A percentile compares a stretch with the other conserved stretches of the same genome.
Evolutionary conservation across 1,139 yeast species (phyloP).

Genomic region (Saccharomyces pastorianus): DNA sequence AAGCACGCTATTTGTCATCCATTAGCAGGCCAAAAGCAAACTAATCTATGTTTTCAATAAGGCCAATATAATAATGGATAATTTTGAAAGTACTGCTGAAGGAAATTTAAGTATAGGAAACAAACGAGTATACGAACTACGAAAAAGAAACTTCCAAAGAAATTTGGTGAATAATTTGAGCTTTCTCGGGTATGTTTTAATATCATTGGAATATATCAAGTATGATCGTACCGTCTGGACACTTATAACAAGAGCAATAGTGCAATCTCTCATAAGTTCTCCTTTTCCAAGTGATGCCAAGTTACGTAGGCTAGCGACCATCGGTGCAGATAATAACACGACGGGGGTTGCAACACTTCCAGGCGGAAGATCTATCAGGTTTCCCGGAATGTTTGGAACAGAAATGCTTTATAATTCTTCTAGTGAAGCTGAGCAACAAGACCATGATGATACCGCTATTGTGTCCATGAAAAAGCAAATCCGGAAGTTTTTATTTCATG

Average conservation of each 20-base stretch:
- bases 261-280: constrained; percentile 29
- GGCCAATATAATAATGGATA: background rate
- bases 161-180: constrained; percentile 17
- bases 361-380: constrained; percentile 7
- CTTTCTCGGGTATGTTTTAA: constrained; percentile 21
- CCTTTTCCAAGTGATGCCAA: constrained; percentile 32
- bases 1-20: background rate
- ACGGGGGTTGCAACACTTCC: constrained; percentile 9
- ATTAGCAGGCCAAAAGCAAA: background rate
- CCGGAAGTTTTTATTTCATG: constrained; percentile 22
- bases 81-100: background rate
- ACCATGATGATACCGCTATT: constrained; percentile 7
- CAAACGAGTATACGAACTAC: constrained; percentile 16
- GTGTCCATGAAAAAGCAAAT: constrained; percentile 24
- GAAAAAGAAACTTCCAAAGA: constrained; percentile 23
- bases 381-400: constrained; percentile 23
- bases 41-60: background rate
- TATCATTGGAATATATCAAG: constrained; percentile 24
- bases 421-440: background rate
- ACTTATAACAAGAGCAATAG: constrained; percentile 19
- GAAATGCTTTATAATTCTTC: constrained; percentile 6
- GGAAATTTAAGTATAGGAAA: constrained; percentile 3
- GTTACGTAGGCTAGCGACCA: constrained; percentile 15
- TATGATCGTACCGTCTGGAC: constrained; percentile 23
- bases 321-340: constrained; percentile 13